These are phyloP conservation scores for Botryotinia convoluta DNA, from an alignment of 2,329 filamentous ascomycete genomes.

Conservation along the genomic window DNA sequence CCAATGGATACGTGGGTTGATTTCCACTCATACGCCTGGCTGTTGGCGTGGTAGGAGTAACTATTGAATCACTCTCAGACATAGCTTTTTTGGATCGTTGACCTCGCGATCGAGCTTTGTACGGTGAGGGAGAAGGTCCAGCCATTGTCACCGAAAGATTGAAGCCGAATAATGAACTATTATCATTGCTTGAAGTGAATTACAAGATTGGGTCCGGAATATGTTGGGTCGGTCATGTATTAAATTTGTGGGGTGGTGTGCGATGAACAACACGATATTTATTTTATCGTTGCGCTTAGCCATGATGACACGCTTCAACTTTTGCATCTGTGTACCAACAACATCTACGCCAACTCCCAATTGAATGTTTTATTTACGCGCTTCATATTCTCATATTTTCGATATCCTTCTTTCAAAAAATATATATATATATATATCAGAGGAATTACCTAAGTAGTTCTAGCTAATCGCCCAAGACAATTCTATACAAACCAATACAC, in stretches of 20 bases:
- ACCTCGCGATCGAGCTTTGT: slow-evolving; percentile 17
- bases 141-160: slow-evolving; percentile 16
- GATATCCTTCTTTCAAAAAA: too few relatives aligned
- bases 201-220: neutral
- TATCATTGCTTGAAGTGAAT: slow-evolving; percentile 10
- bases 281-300: slow-evolving; percentile 7
- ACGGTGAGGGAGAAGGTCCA: slow-evolving; percentile 12
- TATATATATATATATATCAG: too few relatives aligned
- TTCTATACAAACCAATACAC: neutral
- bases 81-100: slow-evolving; percentile 8
- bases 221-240: neutral
- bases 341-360: neutral
- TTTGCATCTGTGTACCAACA: neutral
- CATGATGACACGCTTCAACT: slow-evolving; percentile 10
- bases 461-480: neutral
- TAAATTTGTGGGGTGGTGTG: slow-evolving; percentile 9
- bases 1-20: slow-evolving; percentile 69
- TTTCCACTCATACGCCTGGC: slow-evolving; percentile 19
- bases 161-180: slow-evolving; percentile 2
- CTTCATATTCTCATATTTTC: neutral
- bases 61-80: slow-evolving; percentile 9
- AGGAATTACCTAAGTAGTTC: neutral
- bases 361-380: neutral
- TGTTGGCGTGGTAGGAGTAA: neutral
- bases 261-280: neutral